Conservation (phyloP, 108 stramenopile species). For the Nitzschia sp. region DNA sequence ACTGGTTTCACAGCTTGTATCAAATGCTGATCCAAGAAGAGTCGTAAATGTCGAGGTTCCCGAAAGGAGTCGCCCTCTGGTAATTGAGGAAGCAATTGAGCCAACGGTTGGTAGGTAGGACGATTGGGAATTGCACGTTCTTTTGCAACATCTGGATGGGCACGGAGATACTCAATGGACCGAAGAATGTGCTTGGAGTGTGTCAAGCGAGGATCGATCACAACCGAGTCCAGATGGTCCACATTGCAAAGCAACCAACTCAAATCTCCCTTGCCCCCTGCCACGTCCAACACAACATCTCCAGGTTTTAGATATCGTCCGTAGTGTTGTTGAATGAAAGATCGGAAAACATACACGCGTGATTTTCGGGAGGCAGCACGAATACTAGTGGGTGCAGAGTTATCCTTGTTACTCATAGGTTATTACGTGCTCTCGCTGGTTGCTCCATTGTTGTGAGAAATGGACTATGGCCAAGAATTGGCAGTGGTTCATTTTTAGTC, state of each 20-base stretch:
- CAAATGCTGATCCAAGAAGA: conserved; percentile 51
- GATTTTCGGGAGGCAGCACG: conserved; percentile 60
- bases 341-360: conserved; percentile 68
- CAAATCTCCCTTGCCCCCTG: conserved; percentile 84
- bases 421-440: too few species aligned
- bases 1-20: conserved; percentile 36
- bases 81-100: conserved; percentile 44
- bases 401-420: too few species aligned
- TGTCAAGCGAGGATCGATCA: conserved; percentile 67
- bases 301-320: conserved; percentile 30
- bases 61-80: conserved; percentile 27
- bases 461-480: too few species aligned
- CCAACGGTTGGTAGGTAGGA: conserved; percentile 66
- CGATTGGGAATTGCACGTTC: conserved; percentile 47
- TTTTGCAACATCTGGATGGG: conserved; percentile 56
- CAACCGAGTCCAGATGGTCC: conserved; percentile 56
- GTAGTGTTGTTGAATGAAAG: conserved; percentile 48
- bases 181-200: conserved; percentile 47
- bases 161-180: conserved; percentile 48
- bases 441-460: too few species aligned
- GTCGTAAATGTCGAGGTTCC: conserved; percentile 45
- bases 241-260: conserved; percentile 63
- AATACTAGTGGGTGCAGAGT: conserved; percentile 30
- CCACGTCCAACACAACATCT: conserved; percentile 66
- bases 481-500: too few species aligned